These are phyloP conservation scores for Tephrocybe sp. DNA, from an alignment of 768 basidiomycete genomes.

Conservation along the genomic window DNA sequence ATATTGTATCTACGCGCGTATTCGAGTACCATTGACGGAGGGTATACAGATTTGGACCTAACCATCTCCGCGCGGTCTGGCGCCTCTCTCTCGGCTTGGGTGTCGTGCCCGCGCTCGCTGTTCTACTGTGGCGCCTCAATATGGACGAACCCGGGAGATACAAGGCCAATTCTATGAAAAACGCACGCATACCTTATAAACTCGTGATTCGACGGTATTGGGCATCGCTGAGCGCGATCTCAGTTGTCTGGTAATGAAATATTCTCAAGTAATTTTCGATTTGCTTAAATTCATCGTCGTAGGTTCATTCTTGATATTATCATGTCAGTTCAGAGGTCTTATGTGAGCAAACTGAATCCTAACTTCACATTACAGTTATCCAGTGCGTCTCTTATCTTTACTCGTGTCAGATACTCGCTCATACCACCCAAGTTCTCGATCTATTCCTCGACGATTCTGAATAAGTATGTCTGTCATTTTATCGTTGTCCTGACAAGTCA, in stretches of 20 bases:
- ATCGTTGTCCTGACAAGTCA: background rate
- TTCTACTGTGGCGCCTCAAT: constrained; percentile 80
- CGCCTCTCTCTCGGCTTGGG: constrained; percentile 83
- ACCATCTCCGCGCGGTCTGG: constrained; percentile 85
- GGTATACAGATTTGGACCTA: constrained; percentile 56
- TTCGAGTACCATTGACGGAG: background rate
- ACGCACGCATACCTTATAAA: constrained; percentile 68
- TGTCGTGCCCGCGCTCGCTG: constrained; percentile 69
- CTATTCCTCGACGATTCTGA: constrained; percentile 73
- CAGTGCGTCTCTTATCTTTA: constrained; percentile 43
- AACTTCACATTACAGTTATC: constrained; percentile 41
- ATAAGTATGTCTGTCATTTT: constrained; percentile 41
- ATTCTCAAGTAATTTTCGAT: background rate
- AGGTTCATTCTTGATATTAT: constrained; percentile 83
- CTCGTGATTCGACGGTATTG: constrained; percentile 84
- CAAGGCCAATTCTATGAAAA: constrained; percentile 76
- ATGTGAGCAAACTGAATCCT: background rate
- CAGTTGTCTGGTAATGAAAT: constrained; percentile 59
- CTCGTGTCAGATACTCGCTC: background rate
- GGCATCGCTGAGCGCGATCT: constrained; percentile 64
- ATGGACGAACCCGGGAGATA: constrained; percentile 79
- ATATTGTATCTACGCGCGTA: background rate
- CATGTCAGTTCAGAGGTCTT: constrained; percentile 39
- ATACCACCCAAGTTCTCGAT: constrained; percentile 61
- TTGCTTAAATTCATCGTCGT: background rate